These are phyloP conservation scores for Lasiodiplodia theobromae DNA, from an alignment of 2,329 filamentous ascomycete species.

Conservation along the genomic window DNA sequence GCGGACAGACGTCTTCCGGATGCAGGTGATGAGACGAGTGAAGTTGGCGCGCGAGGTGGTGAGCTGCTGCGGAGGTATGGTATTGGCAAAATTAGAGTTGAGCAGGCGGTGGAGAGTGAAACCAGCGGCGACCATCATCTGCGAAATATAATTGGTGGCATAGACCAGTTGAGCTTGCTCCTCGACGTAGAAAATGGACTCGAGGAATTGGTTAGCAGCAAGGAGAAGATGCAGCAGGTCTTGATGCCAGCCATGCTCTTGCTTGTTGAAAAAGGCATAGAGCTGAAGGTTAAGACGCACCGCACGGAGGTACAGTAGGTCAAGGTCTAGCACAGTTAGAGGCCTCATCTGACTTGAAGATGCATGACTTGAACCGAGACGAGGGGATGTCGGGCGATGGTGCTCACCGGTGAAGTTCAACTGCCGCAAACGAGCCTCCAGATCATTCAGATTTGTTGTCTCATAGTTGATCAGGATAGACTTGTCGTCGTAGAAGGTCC, in stretches of 20 bases:
- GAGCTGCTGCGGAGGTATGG: constrained; percentile 68
- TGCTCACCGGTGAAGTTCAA: constrained; percentile 29
- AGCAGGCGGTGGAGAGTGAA: constrained; percentile 79
- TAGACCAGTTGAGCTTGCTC: constrained; percentile 67
- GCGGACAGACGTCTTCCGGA: constrained; percentile 75
- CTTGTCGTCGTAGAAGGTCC: constrained; percentile 30
- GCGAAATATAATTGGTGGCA: constrained; percentile 78
- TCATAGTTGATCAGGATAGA: constrained; percentile 31
- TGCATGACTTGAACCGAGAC: not conserved
- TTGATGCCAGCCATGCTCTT: constrained; percentile 49
- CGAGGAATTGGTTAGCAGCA: constrained; percentile 73
- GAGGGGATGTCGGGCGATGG: constrained; percentile 6
- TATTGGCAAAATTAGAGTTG: constrained; percentile 76
- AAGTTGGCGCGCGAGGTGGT: constrained; percentile 68
- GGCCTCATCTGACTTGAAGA: constrained; percentile 9
- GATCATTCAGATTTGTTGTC: constrained; percentile 30
- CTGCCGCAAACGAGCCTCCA: constrained; percentile 30
- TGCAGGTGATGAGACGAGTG: constrained; percentile 71
- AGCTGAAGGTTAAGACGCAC: constrained; percentile 78
- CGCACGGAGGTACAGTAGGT: constrained; percentile 71
- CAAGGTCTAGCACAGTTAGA: constrained; percentile 46
- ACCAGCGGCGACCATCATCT: constrained; percentile 83
- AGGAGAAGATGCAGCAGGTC: constrained; percentile 80
- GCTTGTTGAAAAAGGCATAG: constrained; percentile 80
- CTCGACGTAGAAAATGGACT: constrained; percentile 62